Conservation (phyloP, 805 yeast species). For the Saturnispora zaruensis region DNA sequence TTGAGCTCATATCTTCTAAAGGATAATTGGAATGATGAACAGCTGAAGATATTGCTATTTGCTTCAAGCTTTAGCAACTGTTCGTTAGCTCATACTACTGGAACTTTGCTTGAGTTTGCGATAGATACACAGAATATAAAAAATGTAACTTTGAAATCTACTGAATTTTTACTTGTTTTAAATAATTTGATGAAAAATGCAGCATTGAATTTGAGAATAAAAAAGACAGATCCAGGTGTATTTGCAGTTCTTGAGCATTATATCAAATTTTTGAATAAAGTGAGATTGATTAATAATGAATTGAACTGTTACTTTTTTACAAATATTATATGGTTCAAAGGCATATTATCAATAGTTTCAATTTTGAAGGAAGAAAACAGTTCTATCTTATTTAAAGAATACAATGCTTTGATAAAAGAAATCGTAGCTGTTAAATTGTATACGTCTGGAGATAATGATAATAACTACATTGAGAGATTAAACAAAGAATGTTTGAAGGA, state of each 20-base stretch:
- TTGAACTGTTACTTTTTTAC: not conserved
- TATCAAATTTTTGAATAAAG: not conserved
- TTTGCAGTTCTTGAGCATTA: not conserved
- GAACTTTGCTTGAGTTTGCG: not conserved
- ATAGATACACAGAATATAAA: not conserved
- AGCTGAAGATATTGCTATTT: conserved; percentile 34
- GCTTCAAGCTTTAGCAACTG: conserved; percentile 40
- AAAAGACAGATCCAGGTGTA: not conserved
- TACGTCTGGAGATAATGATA: not conserved
- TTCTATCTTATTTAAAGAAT: not conserved
- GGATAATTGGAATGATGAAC: conserved; percentile 41
- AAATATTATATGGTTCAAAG: conserved; percentile 8
- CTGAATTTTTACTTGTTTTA: conserved; percentile 32
- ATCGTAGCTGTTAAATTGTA: conserved; percentile 14
- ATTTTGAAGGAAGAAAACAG: not conserved
- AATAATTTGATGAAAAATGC: conserved; percentile 15
- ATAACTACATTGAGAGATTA: conserved; percentile 9
- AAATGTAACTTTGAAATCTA: conserved; percentile 27
- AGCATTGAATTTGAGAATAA: not conserved
- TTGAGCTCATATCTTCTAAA: conserved; percentile 38
- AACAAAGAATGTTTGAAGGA: conserved; percentile 5
- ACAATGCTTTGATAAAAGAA: conserved; percentile 2
- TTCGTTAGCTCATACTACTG: not conserved
- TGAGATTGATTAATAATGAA: not conserved
- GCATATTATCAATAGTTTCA: conserved; percentile 2